These are phyloP conservation scores for Starmerella geochares DNA, from an alignment of 805 yeast species.

Conservation along the genomic window DNA sequence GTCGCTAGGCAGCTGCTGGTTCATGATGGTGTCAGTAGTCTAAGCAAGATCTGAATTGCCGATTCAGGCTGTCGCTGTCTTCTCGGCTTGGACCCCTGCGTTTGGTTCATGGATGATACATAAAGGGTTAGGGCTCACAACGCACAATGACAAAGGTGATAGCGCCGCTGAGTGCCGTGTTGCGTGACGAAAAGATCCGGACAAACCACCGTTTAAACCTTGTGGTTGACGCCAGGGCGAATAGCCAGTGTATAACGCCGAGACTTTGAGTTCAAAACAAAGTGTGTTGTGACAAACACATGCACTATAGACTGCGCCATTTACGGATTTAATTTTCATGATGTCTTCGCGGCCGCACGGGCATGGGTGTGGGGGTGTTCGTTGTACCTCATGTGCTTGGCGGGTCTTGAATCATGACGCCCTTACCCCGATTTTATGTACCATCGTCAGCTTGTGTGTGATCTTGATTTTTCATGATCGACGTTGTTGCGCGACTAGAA, in stretches of 20 bases:
- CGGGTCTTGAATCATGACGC: neutral
- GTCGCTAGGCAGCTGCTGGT: neutral
- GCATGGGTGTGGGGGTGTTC: neutral
- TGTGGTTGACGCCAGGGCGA: too few relatives aligned
- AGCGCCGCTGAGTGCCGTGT: slow-evolving; percentile 2
- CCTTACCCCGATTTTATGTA: neutral
- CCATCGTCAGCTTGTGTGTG: neutral
- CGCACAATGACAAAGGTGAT: slow-evolving; percentile 2
- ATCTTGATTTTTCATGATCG: too few relatives aligned
- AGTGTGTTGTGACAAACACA: too few relatives aligned
- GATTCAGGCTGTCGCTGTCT: neutral
- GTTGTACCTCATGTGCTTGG: neutral
- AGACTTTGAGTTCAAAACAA: too few relatives aligned
- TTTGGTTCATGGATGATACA: neutral
- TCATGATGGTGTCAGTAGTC: too few relatives aligned
- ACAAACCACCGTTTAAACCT: too few relatives aligned
- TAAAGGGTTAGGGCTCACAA: neutral
- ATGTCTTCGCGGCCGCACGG: neutral
- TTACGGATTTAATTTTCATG: too few relatives aligned
- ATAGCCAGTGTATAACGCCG: too few relatives aligned
- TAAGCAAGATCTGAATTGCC: neutral
- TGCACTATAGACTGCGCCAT: too few relatives aligned
- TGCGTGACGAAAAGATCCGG: neutral
- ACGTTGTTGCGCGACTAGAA: too few relatives aligned
- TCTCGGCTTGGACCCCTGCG: neutral